Evolutionary conservation across 139 green algal species (phyloP).

Genomic region (Picocystis salinarum): DNA sequence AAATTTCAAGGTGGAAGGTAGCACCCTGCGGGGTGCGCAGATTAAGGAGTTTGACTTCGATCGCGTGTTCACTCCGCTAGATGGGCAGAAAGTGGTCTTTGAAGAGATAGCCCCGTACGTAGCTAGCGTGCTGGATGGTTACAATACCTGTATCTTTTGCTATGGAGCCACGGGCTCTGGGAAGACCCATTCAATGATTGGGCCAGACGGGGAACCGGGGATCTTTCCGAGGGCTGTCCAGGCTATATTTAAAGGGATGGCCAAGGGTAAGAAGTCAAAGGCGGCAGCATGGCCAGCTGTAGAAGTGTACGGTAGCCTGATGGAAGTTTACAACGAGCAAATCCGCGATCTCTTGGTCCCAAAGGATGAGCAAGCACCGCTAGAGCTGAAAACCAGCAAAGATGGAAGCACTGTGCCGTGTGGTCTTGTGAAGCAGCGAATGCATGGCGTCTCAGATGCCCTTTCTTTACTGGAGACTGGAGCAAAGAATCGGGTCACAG

Average conservation of each 20-base stretch:
- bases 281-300: too few relatives aligned
- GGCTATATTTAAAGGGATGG: constrained; percentile 7
- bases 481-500: constrained; percentile 9
- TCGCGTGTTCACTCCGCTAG: constrained; percentile 53
- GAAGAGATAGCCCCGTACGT: constrained; percentile 72
- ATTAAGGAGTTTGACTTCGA: constrained; percentile 47
- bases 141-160: constrained; percentile 17
- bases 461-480: constrained; percentile 4
- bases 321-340: constrained; percentile 53
- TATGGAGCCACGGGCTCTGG: constrained; percentile 27
- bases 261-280: too few relatives aligned
- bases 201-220: background rate
- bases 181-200: constrained; percentile 23
- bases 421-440: constrained; percentile 12
- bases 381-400: constrained; percentile 14
- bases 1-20: too few relatives aligned
- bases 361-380: constrained; percentile 3
- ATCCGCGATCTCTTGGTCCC: constrained; percentile 33
- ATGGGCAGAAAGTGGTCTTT: constrained; percentile 53
- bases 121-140: constrained; percentile 33
- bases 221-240: background rate
- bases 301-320: too few relatives aligned
- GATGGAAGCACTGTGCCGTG: constrained; percentile 19
- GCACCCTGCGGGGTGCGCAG: too few relatives aligned
- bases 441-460: too few relatives aligned